Evolutionary conservation across 148 eudicot genomes (phyloP), one percentile per base, ranked within the genome.

Genomic region (Silene uniflora): DNA sequence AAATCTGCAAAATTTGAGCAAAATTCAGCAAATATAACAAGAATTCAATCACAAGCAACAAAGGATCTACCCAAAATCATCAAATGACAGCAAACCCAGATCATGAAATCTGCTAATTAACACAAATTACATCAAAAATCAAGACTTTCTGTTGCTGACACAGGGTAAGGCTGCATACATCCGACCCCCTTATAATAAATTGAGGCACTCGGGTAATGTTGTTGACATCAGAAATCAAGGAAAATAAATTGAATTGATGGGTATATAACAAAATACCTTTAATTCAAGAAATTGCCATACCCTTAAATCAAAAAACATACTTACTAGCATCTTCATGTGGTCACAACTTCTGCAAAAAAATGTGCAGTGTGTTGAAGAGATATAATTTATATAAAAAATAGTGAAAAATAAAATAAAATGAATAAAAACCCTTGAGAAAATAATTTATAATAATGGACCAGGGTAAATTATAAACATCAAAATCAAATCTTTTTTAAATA

Each of bases 311-410:
- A 80, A 77, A 75, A 85, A 86, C 86, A 75, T 83, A 86, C 88
- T 86, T 81, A 83, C 86, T 76, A 86, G 79, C 78, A 86, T 83
- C 88, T 83, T 86, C 86, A 70, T 86, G 79, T 64, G 77, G 71
- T 80, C 77, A 79, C 29, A 73, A 80, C 85, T 79, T 82, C 80
- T 80, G 76, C 76, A 73, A 19, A 70, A 44, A 19, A 70, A 67
- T 74, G 68, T 61, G 54, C 58, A 68, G 39, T 68, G 71, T 24
- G 1, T 18, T 56, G 60, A 67, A 62, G 78, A 75, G 77, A 62
- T 52, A 76, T 55, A 73, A 49, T 39, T 6, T 39, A 39, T 39
- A 39, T 21, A n/a, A 69, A 49, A 32, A 32, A 32, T 32, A 32
- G 4, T 1, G 2, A 27, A 70, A 70, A 69, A 47, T 3, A 42